phyloP scores from a whole-genome alignment of 192 early-diverging fungal genomes.

The Linnemannia schmuckeri region DNA sequence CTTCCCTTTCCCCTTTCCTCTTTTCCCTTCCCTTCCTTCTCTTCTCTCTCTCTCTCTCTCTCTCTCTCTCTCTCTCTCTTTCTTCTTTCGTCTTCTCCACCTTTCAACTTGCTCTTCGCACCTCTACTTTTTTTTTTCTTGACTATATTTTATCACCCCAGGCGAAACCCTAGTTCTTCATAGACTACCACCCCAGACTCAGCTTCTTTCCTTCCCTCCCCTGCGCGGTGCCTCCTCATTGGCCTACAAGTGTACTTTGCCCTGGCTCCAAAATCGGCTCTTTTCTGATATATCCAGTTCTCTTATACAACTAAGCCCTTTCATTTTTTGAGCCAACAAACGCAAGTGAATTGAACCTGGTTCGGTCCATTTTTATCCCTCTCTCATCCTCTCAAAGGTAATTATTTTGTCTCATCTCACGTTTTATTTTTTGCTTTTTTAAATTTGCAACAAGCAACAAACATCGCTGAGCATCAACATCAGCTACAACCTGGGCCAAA shows the following conservation, averaged over 20 bases:
- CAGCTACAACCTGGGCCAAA: not conserved
- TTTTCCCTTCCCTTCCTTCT: not conserved
- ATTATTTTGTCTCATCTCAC: not conserved
- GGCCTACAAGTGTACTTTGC: not conserved
- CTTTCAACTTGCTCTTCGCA: not conserved
- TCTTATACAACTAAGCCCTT: not conserved
- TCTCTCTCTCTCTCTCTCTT: not conserved
- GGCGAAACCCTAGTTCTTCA: not conserved
- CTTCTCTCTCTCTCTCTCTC: not conserved
- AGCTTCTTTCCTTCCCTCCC: not conserved
- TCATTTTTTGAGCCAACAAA: not conserved
- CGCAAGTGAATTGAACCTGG: not conserved
- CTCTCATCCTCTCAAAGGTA: not conserved
- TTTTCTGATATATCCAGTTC: not conserved
- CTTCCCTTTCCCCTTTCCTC: not conserved
- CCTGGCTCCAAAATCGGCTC: not conserved
- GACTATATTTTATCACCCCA: constrained; percentile 2
- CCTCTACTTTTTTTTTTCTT: not conserved
- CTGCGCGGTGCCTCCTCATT: constrained; percentile 20
- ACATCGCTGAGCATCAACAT: not conserved
- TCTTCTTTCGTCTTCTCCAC: constrained; percentile 6
- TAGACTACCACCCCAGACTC: not conserved
- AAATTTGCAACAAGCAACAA: not conserved
- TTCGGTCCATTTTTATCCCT: not conserved
- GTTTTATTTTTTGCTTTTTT: not conserved